Percentiles rank a stretch among this genome's conserved stretches.
Evolutionary conservation across 371 early-diverging fungal species (phyloP).

Genomic region (Saksenaea vasiformis): DNA sequence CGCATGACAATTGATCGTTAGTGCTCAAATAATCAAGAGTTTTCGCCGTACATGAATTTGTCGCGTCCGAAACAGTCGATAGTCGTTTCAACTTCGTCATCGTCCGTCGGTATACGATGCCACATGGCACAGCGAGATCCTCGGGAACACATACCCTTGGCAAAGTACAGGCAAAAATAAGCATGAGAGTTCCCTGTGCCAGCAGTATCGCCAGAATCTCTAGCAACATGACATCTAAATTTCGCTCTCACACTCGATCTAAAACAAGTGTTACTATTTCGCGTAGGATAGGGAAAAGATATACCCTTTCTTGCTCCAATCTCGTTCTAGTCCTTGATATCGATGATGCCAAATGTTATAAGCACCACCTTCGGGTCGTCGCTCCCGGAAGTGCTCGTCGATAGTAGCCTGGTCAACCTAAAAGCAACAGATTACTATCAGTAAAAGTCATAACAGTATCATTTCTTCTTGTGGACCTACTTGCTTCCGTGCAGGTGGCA

Average conservation of each 20-base stretch:
- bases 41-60: constrained; percentile 46
- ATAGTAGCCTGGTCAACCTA: constrained; percentile 48
- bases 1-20: neutral
- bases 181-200: constrained; percentile 64
- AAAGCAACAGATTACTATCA: neutral
- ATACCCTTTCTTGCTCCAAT: constrained; percentile 47
- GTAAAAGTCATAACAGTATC: neutral
- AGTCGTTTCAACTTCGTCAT: constrained; percentile 68
- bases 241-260: constrained; percentile 56
- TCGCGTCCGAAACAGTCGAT: constrained; percentile 87
- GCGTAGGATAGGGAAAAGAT: neutral
- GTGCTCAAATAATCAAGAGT: neutral
- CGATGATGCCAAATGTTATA: constrained; percentile 85
- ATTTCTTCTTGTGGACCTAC: constrained; percentile 4
- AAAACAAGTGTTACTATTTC: constrained; percentile 2
- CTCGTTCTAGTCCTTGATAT: constrained; percentile 57
- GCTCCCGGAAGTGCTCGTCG: constrained; percentile 42
- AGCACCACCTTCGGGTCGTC: constrained; percentile 52
- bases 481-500: constrained; percentile 28
- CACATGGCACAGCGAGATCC: constrained; percentile 72
- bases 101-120: constrained; percentile 73
- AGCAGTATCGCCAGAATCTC: constrained; percentile 77
- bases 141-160: constrained; percentile 80
- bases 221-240: constrained; percentile 63
- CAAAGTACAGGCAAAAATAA: constrained; percentile 83